Conservation (phyloP, 805 yeast genomes). For the Candida gorgasii region DNA sequence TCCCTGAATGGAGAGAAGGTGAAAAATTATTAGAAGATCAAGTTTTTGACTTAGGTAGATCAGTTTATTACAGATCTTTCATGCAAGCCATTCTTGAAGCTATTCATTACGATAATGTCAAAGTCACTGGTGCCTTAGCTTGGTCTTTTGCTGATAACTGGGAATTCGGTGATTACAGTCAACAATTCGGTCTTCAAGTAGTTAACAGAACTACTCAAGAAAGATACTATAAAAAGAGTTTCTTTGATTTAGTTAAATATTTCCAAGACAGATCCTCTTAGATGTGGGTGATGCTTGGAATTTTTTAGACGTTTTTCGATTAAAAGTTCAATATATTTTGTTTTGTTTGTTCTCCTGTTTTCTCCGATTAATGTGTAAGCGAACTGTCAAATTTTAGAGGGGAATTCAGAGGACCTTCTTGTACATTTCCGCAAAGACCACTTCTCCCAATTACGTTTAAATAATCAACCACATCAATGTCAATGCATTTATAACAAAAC, state of each 20-base stretch:
- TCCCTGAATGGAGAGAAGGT: slow-evolving; percentile 31
- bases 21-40: slow-evolving; percentile 26
- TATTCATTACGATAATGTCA: slow-evolving; percentile 24
- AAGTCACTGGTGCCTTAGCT: slow-evolving; percentile 30
- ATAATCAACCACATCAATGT: too few relatives aligned
- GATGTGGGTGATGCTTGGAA: not conserved
- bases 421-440: too few relatives aligned
- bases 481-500: too few relatives aligned
- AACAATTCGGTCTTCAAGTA: slow-evolving; percentile 26
- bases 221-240: slow-evolving; percentile 24
- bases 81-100: slow-evolving; percentile 26
- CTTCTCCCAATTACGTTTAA: too few relatives aligned
- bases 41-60: slow-evolving; percentile 27
- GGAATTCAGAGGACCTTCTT: too few relatives aligned
- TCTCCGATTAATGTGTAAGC: too few relatives aligned
- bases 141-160: slow-evolving; percentile 36
- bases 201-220: slow-evolving; percentile 28
- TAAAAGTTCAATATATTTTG: too few relatives aligned
- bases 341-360: too few relatives aligned
- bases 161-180: slow-evolving; percentile 30
- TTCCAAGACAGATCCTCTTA: slow-evolving; percentile 14
- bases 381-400: too few relatives aligned
- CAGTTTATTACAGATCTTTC: slow-evolving; percentile 29
- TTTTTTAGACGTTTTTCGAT: too few relatives aligned
- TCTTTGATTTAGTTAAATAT: slow-evolving; percentile 17